Evolutionary conservation across 345 rosid genomes (phyloP).

Genomic region (Gossypium bickii): DNA sequence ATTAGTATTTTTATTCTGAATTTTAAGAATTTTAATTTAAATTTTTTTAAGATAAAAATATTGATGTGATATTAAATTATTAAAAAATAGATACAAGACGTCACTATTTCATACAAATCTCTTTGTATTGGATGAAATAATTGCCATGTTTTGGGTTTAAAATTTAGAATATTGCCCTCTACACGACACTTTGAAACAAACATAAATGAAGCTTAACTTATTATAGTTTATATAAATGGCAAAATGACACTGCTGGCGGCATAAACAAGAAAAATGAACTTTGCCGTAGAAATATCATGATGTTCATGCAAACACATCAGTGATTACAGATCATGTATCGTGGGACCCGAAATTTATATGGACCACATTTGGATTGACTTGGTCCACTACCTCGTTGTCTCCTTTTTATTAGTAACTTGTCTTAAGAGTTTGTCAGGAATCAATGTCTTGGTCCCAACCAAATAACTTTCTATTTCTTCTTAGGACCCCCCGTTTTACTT

Average conservation of each 20-base stretch:
- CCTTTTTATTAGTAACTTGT: background rate
- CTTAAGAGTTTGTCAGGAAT: background rate
- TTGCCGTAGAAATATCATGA: background rate
- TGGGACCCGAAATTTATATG: background rate
- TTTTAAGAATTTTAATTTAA: no score
- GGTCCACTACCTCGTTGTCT: background rate
- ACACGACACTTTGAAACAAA: background rate
- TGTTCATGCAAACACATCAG: background rate
- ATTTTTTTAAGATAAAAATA: no score
- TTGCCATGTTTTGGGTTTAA: no score
- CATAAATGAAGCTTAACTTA: background rate
- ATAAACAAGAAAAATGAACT: background rate
- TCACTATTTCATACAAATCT: no score
- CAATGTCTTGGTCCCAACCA: background rate
- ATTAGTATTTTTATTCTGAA: no score
- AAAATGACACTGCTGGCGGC: background rate
- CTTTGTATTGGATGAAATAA: no score
- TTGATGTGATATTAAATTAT: no score
- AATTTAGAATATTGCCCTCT: no score
- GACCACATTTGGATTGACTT: constrained; percentile 3
- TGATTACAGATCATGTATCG: background rate
- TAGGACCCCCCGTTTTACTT: background rate
- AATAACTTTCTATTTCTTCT: background rate
- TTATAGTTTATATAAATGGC: background rate
- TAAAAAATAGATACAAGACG: no score